A percentile compares a stretch with the other conserved stretches of the same genome.
Conservation (phyloP, 495 filamentous ascomycete genomes). For the Aspergillus haitiensis region DNA sequence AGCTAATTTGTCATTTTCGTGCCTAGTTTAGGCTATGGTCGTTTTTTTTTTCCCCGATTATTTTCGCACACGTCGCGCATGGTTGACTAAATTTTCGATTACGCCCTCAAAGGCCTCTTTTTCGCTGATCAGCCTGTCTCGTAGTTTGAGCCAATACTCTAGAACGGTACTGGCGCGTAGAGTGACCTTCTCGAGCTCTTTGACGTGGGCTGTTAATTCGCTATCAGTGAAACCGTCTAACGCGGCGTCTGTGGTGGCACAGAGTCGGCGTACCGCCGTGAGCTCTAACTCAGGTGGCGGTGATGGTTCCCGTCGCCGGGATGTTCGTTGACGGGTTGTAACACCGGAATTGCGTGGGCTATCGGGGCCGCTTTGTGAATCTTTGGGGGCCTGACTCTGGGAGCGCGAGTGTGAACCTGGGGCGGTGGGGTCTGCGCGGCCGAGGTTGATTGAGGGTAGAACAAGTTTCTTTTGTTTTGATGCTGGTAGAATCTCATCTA, state of each 20-base stretch:
- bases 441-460: conserved; percentile 75
- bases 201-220: conserved; percentile 75
- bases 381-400: conserved; percentile 47
- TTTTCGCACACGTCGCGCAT: conserved; percentile 85
- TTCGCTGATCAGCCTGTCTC: conserved; percentile 81
- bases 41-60: conserved; percentile 26
- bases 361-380: conserved; percentile 36
- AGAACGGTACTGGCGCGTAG: conserved; percentile 71
- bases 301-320: conserved; percentile 53
- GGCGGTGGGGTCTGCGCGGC: conserved; percentile 32
- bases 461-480: conserved; percentile 98
- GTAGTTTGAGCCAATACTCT: conserved; percentile 84
- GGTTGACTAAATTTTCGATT: conserved; percentile 96
- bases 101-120: conserved; percentile 97
- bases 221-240: conserved; percentile 69
- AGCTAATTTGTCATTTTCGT: no score
- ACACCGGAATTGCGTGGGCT: conserved; percentile 40
- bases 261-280: conserved; percentile 72
- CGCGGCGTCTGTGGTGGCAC: conserved; percentile 80
- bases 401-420: conserved; percentile 42
- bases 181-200: conserved; percentile 65
- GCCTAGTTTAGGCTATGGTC: no score
- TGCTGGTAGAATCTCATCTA: conserved; percentile 94
- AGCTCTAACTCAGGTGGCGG: conserved; percentile 77
- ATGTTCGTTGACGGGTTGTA: conserved; percentile 38